phyloP scores from a whole-genome alignment of 2,329 filamentous ascomycete genomes.

The Aureobasidium sp. region DNA sequence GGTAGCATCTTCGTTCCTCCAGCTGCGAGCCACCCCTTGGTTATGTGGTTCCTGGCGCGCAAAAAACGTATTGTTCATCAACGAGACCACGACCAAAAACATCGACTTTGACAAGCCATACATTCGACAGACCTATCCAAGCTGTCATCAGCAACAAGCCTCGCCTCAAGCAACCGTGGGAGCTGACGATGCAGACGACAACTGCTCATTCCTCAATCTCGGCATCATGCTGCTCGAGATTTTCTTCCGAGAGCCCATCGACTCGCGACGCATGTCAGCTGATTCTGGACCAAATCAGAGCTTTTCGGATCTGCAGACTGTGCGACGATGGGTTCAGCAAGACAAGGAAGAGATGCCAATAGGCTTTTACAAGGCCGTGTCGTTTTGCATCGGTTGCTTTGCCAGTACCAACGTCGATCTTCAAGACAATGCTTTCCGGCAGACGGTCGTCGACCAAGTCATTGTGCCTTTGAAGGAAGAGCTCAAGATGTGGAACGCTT shows the following conservation, averaged over 20 bases:
- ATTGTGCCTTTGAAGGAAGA: not conserved
- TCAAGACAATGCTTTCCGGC: not conserved
- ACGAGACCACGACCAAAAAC: not conserved
- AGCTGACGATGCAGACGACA: not conserved
- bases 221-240: conserved; percentile 3
- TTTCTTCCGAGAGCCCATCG: not conserved
- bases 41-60: not conserved
- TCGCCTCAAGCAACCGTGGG: not conserved
- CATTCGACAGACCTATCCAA: not conserved
- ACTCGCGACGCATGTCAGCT: not conserved
- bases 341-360: not conserved
- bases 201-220: not conserved
- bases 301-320: not conserved
- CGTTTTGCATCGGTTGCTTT: not conserved
- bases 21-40: not conserved
- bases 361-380: not conserved
- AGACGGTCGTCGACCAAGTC: not conserved
- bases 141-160: not conserved
- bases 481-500: not conserved
- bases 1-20: not conserved
- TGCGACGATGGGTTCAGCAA: not conserved
- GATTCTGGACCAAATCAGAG: not conserved
- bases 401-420: not conserved
- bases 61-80: not conserved
- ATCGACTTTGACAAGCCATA: not conserved